Evolutionary conservation across 148 eudicot genomes (phyloP), one percentile per base, ranked within the genome.

Genomic region (Simmondsia chinensis): DNA sequence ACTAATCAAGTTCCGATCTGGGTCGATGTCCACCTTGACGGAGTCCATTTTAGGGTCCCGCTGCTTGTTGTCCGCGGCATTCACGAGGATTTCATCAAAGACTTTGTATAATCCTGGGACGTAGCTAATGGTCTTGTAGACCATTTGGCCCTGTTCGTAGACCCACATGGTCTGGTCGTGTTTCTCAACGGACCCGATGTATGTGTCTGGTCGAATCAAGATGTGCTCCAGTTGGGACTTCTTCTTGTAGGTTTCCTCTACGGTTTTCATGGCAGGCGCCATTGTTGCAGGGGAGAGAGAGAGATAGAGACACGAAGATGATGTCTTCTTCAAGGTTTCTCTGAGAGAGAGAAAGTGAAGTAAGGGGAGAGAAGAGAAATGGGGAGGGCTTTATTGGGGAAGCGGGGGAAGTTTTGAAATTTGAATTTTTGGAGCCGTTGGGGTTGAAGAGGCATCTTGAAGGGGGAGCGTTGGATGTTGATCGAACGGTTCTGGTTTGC

Each of bases 71-170:
- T 91, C 99, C 0, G 99, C 94, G 0, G 99, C 99, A 8, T 91
- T 91, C 1, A 91, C 99, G 7, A 91, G 77, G 22, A 91, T 91
- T 22, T 91, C 95, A 27, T 91, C 99, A 48, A 91, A 91, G 54
- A 91, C 86, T 55, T 91, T 91, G 95, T 91, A 91, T 0, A 91
- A 65, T 0, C 95, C 99, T 0, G 99, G 99, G 16, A 86, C 99
- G 25, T 59, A 91, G 18, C 72, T 42, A 46, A 91, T 39, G 0
- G 45, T 9, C 1, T 46, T 33, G 28, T 59, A 44, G 5, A 63
- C 67, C 89, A 91, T 82, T 3, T 61, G 6, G 1, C 51, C 58
- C 33, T 50, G 2, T 12, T 69, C 72, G 72, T 64, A 91, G 13
- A 91, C 76, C 95, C 95, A 91, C 3, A 91, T 76, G 2, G 61